These are phyloP conservation scores for Saccharum officinarum DNA, from an alignment of 176 grass and related monocot species.

Conservation along the genomic window DNA sequence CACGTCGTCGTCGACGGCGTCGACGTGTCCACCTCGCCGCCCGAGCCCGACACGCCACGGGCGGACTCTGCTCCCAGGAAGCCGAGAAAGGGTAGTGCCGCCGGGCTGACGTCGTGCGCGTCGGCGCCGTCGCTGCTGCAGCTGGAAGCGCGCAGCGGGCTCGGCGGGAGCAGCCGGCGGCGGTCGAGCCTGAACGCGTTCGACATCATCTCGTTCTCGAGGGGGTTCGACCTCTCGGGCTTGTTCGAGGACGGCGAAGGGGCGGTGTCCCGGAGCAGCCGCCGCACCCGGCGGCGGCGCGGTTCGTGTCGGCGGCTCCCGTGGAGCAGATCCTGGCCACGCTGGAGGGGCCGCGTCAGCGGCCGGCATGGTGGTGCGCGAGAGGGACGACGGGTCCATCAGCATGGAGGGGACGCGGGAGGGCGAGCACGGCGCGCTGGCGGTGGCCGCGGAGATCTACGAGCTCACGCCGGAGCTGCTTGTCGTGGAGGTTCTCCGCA, in stretches of 20 bases:
- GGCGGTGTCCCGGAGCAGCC: not conserved
- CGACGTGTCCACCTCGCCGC: conserved; percentile 21
- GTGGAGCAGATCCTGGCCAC: conserved; percentile 50
- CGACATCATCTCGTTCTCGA: conserved; percentile 96
- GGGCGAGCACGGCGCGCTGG: conserved; percentile 82
- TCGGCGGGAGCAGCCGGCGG: conserved; percentile 45
- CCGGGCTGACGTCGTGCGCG: conserved; percentile 46
- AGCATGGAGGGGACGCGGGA: conserved; percentile 90
- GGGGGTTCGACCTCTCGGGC: conserved; percentile 80
- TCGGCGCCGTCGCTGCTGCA: conserved; percentile 72
- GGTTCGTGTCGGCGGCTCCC: conserved; percentile 77
- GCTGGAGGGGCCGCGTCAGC: conserved; percentile 57
- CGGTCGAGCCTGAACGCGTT: conserved; percentile 91
- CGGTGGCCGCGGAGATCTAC: conserved; percentile 77
- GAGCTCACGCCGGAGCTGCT: conserved; percentile 80
- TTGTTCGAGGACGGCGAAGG: conserved; percentile 67
- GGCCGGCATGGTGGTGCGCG: conserved; percentile 54
- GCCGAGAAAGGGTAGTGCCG: not conserved
- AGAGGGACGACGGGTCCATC: conserved; percentile 55
- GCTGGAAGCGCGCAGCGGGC: conserved; percentile 35
- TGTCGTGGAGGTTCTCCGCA: conserved; percentile 83
- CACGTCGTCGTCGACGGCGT: not conserved
- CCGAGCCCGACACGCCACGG: conserved; percentile 41
- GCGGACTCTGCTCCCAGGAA: not conserved
- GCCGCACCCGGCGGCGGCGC: conserved; percentile 31